Conservation (phyloP, 805 yeast genomes). For the Candida boleticola region DNA sequence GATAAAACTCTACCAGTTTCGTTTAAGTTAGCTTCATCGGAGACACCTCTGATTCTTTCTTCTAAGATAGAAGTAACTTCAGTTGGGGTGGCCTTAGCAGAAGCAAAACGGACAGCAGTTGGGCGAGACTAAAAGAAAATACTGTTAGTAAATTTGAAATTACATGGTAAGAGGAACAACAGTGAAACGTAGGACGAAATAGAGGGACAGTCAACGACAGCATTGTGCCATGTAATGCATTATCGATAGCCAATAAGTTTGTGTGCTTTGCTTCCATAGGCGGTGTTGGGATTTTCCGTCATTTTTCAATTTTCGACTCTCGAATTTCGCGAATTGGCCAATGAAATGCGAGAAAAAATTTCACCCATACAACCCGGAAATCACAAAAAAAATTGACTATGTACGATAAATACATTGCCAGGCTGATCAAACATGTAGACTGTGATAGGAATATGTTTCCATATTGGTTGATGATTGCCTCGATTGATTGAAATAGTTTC, state of each 20-base stretch:
- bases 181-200: no score
- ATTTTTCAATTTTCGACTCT: background rate
- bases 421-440: no score
- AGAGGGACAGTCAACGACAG: no score
- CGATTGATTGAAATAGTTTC: no score
- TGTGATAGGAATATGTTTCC: no score
- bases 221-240: no score
- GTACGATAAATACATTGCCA: background rate
- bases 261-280: no score
- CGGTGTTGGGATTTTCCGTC: no score
- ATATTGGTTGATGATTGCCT: no score
- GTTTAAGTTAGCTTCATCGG: conserved; percentile 94
- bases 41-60: conserved; percentile 98
- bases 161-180: no score
- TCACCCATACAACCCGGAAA: background rate
- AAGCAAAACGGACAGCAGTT: conserved; percentile 72
- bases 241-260: no score
- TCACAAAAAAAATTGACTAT: background rate
- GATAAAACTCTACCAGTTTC: conserved; percentile 99
- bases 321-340: conserved; percentile 3
- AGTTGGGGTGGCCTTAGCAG: conserved; percentile 97
- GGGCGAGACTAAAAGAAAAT: conserved; percentile 58
- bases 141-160: background rate
- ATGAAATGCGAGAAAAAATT: background rate
- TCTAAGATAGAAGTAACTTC: conserved; percentile 99